Percentiles rank a stretch among this genome's conserved stretches.
Conservation (phyloP, 2,329 filamentous ascomycete genomes). For the Ceratocystis papillata region DNA sequence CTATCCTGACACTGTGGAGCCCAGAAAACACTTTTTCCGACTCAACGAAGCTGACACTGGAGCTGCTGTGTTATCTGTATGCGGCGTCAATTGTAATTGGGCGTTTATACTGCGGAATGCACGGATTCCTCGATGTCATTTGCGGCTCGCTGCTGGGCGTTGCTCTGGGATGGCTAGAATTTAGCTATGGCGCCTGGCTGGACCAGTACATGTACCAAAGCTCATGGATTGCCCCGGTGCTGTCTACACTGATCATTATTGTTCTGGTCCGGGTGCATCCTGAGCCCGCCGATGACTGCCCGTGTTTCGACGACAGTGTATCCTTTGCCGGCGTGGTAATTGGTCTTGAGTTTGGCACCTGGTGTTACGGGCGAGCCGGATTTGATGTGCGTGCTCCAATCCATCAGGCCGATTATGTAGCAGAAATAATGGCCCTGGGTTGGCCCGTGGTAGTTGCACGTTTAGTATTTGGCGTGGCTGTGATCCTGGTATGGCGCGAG, state of each 20-base stretch:
- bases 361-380: conserved; percentile 35
- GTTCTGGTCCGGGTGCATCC: conserved; percentile 79
- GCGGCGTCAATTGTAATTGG: conserved; percentile 81
- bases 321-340: conserved; percentile 85
- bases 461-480: conserved; percentile 66
- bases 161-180: conserved; percentile 48
- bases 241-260: conserved; percentile 56
- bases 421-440: conserved; percentile 56
- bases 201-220: conserved; percentile 61
- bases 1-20: conserved; percentile 57
- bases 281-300: conserved; percentile 91
- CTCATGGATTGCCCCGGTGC: conserved; percentile 51
- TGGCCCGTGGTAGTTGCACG: conserved; percentile 53
- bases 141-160: conserved; percentile 69
- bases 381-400: conserved; percentile 49
- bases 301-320: conserved; percentile 93
- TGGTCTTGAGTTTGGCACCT: conserved; percentile 69
- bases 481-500: conserved; percentile 84
- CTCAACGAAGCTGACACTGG: conserved; percentile 50
- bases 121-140: conserved; percentile 86
- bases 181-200: conserved; percentile 49
- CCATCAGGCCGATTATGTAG: conserved; percentile 30
- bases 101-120: conserved; percentile 95
- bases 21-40: conserved; percentile 52
- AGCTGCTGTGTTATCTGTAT: conserved; percentile 68